A percentile compares a stretch with the other conserved stretches of the same genome.
phyloP scores from a whole-genome alignment of 2,329 filamentous ascomycete genomes.

The Colletotrichum navitas region DNA sequence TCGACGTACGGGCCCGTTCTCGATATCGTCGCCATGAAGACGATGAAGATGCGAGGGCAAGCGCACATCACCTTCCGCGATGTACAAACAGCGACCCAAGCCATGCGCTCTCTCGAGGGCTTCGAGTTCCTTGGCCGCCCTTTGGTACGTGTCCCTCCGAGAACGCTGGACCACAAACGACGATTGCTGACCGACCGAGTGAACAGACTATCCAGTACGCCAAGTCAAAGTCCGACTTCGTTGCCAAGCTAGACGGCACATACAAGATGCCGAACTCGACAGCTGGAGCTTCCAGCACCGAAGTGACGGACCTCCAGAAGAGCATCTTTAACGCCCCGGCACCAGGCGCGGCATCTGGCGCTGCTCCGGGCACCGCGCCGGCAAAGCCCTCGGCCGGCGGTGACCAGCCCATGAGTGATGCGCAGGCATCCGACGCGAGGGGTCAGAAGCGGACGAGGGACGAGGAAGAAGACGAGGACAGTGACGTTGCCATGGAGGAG shows the following conservation, averaged over 20 bases:
- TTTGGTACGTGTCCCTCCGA: slow-evolving; percentile 74
- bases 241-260: slow-evolving; percentile 92
- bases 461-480: slow-evolving; percentile 75
- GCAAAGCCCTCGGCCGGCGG: slow-evolving; percentile 62
- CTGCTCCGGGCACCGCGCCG: slow-evolving; percentile 52
- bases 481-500: slow-evolving; percentile 77
- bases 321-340: slow-evolving; percentile 81
- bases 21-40: slow-evolving; percentile 91
- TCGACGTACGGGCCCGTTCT: slow-evolving; percentile 93
- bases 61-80: slow-evolving; percentile 94
- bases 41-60: slow-evolving; percentile 93
- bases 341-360: slow-evolving; percentile 59
- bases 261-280: slow-evolving; percentile 75
- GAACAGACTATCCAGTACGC: slow-evolving; percentile 89
- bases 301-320: slow-evolving; percentile 80
- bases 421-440: slow-evolving; percentile 66
- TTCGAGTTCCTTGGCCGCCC: slow-evolving; percentile 87
- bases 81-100: slow-evolving; percentile 90
- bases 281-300: slow-evolving; percentile 64
- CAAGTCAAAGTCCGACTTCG: slow-evolving; percentile 87
- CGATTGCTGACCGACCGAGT: slow-evolving; percentile 21
- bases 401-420: slow-evolving; percentile 65
- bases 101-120: slow-evolving; percentile 89
- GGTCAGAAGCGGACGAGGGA: slow-evolving; percentile 80
- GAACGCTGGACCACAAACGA: neutral